These are phyloP conservation scores for Aspergillus tanneri DNA, from an alignment of 2,329 filamentous ascomycete species.

Conservation along the genomic window DNA sequence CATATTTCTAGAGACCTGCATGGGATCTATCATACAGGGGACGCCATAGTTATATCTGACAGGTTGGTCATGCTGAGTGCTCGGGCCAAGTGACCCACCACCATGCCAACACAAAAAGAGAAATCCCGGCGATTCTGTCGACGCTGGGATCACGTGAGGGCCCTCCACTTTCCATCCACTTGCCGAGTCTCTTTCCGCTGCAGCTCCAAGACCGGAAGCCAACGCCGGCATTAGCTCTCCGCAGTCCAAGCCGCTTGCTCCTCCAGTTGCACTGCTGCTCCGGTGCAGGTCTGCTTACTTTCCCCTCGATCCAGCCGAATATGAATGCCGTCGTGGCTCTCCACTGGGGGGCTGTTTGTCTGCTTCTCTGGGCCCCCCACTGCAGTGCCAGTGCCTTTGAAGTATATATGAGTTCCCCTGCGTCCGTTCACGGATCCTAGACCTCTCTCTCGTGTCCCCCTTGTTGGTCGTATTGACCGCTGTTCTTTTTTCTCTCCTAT, in stretches of 20 bases:
- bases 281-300: background rate
- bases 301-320: constrained; percentile 31
- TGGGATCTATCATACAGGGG: no score
- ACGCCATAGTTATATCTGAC: no score
- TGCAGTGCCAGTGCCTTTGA: constrained; percentile 11
- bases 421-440: constrained; percentile 20
- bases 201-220: constrained; percentile 22
- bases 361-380: constrained; percentile 21
- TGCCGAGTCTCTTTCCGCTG: constrained; percentile 31
- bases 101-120: constrained; percentile 10
- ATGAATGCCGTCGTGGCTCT: constrained; percentile 37
- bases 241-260: constrained; percentile 11
- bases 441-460: no score
- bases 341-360: constrained; percentile 22
- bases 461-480: no score
- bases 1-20: no score
- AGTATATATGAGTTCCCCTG: constrained; percentile 31
- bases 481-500: constrained; percentile 5
- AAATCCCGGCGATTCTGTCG: constrained; percentile 28
- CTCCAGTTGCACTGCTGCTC: background rate
- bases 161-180: no score
- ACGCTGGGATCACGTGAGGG: constrained; percentile 24
- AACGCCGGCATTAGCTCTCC: constrained; percentile 28
- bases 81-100: no score
- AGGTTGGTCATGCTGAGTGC: no score